phyloP scores from a whole-genome alignment of 345 rosid genomes.

The Eucalyptus regnans region DNA sequence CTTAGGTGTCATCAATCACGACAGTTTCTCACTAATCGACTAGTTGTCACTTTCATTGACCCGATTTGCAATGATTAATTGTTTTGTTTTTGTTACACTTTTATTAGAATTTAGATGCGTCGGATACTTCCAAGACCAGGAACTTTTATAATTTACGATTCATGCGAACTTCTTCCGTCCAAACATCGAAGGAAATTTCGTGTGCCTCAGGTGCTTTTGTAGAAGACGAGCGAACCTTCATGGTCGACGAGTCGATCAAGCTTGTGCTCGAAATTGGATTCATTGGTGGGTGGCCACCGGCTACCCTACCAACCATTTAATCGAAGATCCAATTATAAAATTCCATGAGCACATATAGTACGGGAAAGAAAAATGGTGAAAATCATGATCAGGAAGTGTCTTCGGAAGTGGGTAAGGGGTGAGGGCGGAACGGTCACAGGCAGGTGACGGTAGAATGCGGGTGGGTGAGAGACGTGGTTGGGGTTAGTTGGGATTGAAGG shows the following conservation, averaged over 20 bases:
- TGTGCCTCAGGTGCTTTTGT: not conserved
- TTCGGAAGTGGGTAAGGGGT: not conserved
- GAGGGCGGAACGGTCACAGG: not conserved
- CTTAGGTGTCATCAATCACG: not conserved
- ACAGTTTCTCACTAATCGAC: rapidly evolving
- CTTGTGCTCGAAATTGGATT: rapidly evolving
- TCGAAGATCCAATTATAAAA: not conserved
- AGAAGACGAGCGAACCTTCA: not conserved
- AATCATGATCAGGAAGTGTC: not conserved
- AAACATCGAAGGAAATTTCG: not conserved
- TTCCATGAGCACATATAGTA: not conserved
- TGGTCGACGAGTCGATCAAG: not conserved
- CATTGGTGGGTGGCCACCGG: not conserved
- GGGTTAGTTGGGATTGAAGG: not conserved
- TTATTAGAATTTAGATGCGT: not conserved
- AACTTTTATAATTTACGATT: not conserved
- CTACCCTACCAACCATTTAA: not conserved
- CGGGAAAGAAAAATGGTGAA: not conserved
- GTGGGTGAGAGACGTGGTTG: not conserved
- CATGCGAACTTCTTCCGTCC: not conserved
- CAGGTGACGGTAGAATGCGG: not conserved
- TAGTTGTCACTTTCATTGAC: rapidly evolving
- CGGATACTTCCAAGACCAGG: rapidly evolving
- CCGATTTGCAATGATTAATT: not conserved
- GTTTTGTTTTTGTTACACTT: rapidly evolving